Evolutionary conservation across 768 basidiomycete genomes (phyloP), one percentile per base, ranked within the genome.

Genomic region (Cyclocybe aegerita): DNA sequence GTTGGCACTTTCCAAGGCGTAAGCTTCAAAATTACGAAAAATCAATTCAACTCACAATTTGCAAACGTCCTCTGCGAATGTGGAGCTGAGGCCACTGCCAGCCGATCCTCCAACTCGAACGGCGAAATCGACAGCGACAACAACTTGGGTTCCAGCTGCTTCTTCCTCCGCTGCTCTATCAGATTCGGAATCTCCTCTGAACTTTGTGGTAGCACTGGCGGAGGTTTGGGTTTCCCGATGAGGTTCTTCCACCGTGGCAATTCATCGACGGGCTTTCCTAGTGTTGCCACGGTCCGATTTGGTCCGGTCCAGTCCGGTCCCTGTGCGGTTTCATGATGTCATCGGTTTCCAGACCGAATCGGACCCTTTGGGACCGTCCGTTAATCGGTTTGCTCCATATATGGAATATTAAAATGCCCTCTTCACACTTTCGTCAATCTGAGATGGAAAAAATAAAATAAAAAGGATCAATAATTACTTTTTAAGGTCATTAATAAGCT

Each of bases 111-210:
- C 29, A 79, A 34, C 36, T 86, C 81, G 12, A 72, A 69, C 0
- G 80, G 72, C 0, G 80, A 65, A 40, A 90, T 75, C 30, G 81
- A 77, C 31, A 90, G 79, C 9, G 87, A 89, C 15, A 89, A 66
- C 0, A 88, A 87, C 59, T 82, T 86, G 45, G 51, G 55, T 11
- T 75, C 74, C 15, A 82, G 68, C 56, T 80, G 67, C 48, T 69
- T 69, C 61, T 79, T 82, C 52, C 78, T 71, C 48, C 80, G 69
- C 57, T 81, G 78, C 55, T 83, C 82, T 11, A 82, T 64, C 30
- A 81, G 63, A 15, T 72, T 75, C 0, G 78, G 75, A 29, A 81
- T 63, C 17, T 73, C 72, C 9, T 70, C 69, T 9, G 62, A 56
- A 8, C 60, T 55, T 42, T 72, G 69, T 36, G 55, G 55, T 33